These are phyloP conservation scores for Kodamaea sp. DNA, from an alignment of 1,139 yeast genomes.

Conservation along the genomic window DNA sequence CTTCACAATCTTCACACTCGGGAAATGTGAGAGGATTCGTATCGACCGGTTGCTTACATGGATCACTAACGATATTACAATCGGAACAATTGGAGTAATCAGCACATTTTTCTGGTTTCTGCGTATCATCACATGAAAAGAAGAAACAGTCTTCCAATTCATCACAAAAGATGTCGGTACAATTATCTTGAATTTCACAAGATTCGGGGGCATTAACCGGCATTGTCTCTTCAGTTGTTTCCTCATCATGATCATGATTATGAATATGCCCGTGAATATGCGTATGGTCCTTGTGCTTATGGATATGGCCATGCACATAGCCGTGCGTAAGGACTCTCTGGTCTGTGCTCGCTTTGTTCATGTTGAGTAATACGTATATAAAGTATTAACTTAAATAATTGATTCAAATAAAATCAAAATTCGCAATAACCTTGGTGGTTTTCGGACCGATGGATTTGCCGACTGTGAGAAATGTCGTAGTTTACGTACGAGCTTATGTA, in stretches of 20 bases:
- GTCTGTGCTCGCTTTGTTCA: slow-evolving; percentile 1
- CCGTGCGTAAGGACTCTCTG: slow-evolving; percentile 38
- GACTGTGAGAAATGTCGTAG: too few species aligned
- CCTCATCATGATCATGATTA: slow-evolving; percentile 38
- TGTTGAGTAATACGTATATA: too few species aligned
- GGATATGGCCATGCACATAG: slow-evolving; percentile 66
- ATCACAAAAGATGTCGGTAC: slow-evolving; percentile 43
- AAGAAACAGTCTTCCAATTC: slow-evolving; percentile 47
- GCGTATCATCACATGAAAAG: slow-evolving; percentile 29
- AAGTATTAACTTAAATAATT: too few species aligned
- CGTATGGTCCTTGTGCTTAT: slow-evolving; percentile 59
- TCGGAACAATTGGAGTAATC: slow-evolving; percentile 9
- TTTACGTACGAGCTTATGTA: too few species aligned
- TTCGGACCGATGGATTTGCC: too few species aligned
- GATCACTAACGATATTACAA: not conserved
- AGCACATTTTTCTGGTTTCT: slow-evolving; percentile 5
- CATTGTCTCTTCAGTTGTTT: slow-evolving; percentile 4
- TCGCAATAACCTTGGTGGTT: too few species aligned
- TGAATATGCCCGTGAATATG: slow-evolving; percentile 71
- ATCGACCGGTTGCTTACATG: too few species aligned
- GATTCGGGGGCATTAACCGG: slow-evolving; percentile 9
- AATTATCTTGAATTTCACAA: slow-evolving; percentile 24
- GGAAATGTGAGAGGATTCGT: too few species aligned
- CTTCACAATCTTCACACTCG: too few species aligned
- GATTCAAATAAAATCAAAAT: too few species aligned